phyloP scores from a whole-genome alignment of 257 asterid species.

The Coffea eugenioides region DNA sequence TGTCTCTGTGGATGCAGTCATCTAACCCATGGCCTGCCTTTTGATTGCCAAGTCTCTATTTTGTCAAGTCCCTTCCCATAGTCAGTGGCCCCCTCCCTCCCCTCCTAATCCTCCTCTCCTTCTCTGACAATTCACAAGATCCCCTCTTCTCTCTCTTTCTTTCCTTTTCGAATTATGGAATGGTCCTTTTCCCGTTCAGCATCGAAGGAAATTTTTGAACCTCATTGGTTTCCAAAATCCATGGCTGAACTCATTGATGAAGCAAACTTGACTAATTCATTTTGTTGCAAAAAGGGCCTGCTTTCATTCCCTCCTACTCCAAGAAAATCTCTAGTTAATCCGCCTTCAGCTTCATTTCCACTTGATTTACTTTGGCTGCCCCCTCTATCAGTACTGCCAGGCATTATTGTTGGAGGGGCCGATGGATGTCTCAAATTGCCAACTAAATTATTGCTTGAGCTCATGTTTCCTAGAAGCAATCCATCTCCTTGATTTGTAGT shows the following conservation, averaged over 20 bases:
- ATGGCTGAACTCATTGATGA: constrained; percentile 33
- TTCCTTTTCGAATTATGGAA: neutral
- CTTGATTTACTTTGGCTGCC: constrained; percentile 20
- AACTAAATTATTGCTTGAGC: constrained; percentile 15
- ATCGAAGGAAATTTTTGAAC: neutral
- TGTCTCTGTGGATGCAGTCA: constrained; percentile 15
- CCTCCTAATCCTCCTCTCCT: constrained; percentile 7
- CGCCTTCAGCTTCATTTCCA: constrained; percentile 40
- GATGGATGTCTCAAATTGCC: constrained; percentile 18
- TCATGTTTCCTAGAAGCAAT: constrained; percentile 24
- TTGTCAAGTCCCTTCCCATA: constrained; percentile 61
- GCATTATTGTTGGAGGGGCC: constrained; percentile 12
- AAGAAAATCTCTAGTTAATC: constrained; percentile 71
- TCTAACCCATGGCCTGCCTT: constrained; percentile 6
- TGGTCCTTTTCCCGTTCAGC: neutral
- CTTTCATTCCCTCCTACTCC: constrained; percentile 60
- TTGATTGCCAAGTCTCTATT: constrained; percentile 45
- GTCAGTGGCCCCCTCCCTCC: constrained; percentile 32
- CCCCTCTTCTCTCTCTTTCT: constrained; percentile 32
- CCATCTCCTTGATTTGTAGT: constrained; percentile 26
- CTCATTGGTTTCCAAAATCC: constrained; percentile 41
- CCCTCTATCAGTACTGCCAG: neutral
- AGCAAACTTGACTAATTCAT: constrained; percentile 50
- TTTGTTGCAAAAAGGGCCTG: constrained; percentile 44
- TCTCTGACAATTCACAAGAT: constrained; percentile 86